Evolutionary conservation across 2,329 filamentous ascomycete genomes (phyloP).

Genomic region (Metarhizium sp.): DNA sequence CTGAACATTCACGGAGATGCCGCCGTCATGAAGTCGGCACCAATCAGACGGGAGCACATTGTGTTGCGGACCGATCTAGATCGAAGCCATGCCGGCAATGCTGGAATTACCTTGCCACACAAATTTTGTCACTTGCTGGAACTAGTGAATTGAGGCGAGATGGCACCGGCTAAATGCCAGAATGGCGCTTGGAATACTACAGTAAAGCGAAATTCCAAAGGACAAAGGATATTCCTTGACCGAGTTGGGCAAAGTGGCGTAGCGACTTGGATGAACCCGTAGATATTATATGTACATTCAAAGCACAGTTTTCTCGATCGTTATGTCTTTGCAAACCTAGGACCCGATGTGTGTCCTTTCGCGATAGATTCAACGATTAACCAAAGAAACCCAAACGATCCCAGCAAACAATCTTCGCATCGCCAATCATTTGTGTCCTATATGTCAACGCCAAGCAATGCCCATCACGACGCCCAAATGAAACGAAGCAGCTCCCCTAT

Average conservation of each 20-base stretch:
- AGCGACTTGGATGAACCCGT: no score
- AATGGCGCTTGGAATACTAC: no score
- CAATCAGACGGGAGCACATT: not conserved
- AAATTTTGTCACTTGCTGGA: not conserved
- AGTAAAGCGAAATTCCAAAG: no score
- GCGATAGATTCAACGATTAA: not conserved
- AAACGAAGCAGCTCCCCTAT: not conserved
- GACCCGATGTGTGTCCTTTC: not conserved
- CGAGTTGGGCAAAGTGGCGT: no score
- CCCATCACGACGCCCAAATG: conserved; percentile 15
- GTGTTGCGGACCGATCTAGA: not conserved
- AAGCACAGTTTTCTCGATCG: no score
- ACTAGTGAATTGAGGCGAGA: not conserved
- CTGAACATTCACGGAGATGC: not conserved
- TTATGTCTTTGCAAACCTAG: no score
- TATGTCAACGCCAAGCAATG: conserved; percentile 26
- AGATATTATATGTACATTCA: no score
- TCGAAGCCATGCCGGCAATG: not conserved
- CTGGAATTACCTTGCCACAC: not conserved
- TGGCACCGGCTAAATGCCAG: not conserved
- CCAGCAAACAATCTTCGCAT: not conserved
- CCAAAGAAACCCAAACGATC: not conserved
- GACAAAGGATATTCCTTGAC: no score
- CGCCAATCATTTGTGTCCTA: not conserved
- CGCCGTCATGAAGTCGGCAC: not conserved